Evolutionary conservation across 1,284 basidiomycete genomes (phyloP), one percentile per base, ranked within the genome.

Genomic region (Pseudozyma pruni): DNA sequence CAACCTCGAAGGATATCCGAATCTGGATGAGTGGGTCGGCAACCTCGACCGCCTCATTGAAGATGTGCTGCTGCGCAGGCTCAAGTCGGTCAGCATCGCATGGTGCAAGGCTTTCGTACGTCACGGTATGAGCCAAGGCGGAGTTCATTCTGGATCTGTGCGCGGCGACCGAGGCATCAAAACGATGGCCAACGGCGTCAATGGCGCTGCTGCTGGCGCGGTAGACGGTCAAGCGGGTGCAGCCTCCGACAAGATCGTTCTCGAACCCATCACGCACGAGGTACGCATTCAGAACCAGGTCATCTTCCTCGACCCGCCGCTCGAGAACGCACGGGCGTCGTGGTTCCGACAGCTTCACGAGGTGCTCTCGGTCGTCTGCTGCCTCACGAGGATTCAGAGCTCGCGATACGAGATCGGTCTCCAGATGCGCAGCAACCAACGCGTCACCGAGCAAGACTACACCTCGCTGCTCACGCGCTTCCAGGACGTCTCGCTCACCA

Each of bases 251-350:
- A 50, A 70, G 45, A 60, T 68, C 35, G 48, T 72, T 38, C 47
- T 73, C 32, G 35, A 56, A 33, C 51, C 74, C 31, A 71, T 79
- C 45, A 92, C 76, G 89, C 94, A 98, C 82, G 94, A 98, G 82
- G 91, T 98, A 62, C 88, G 94, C 80, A 97, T 98, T 86, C 92
- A 94, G 81, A 96, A 98, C 81, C 95, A 98, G 83, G 92, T 97
- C 75, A 97, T 99, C 83, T 97, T 96, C 86, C 87, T 98, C 46
- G 94, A 98, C 82, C 96, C 96, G 9, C 95, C 95, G 50, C 92
- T 98, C 84, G 95, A 98, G 83, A 88, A 92, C 72, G 93, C 94
- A 0, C 89, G 94, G 33, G 89, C 91, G 49, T 90, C 88, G 16
- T 98, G 95, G 95, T 89, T 96, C 69, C 88, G 87, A 49, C 91